These are phyloP conservation scores for Logfia minima DNA, from an alignment of 129 eudicot genomes.

Conservation along the genomic window DNA sequence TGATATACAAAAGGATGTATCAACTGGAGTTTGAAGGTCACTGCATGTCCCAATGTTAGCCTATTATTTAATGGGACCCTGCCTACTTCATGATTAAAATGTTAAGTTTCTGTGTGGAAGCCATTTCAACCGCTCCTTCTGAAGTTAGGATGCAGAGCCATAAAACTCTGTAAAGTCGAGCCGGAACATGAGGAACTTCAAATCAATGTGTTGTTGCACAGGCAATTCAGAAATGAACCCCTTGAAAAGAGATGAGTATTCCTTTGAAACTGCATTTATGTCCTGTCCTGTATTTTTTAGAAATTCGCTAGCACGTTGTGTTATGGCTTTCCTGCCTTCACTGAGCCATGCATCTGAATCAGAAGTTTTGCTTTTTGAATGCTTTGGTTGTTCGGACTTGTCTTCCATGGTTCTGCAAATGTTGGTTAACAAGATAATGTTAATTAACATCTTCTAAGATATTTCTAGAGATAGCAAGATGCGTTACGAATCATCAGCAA, in stretches of 20 bases:
- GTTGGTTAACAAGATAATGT: constrained; percentile 13
- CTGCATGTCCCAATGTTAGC: constrained; percentile 17
- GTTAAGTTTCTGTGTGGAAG: constrained; percentile 25
- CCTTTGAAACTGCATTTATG: constrained; percentile 64
- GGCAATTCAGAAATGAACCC: constrained; percentile 92
- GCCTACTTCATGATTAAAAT: constrained; percentile 23
- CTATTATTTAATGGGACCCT: constrained; percentile 7
- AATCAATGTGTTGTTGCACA: constrained; percentile 78
- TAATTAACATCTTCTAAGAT: constrained; percentile 1
- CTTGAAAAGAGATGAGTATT: constrained; percentile 72
- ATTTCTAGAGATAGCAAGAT: background rate
- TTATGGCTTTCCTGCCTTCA: constrained; percentile 87
- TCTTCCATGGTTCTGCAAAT: constrained; percentile 62
- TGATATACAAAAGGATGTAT: constrained; percentile 27
- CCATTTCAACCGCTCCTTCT: constrained; percentile 31
- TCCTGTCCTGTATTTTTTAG: constrained; percentile 73
- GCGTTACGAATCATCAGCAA: background rate
- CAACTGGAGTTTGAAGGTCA: constrained; percentile 24
- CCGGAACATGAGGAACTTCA: constrained; percentile 90
- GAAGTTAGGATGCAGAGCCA: constrained; percentile 49
- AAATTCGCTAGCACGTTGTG: constrained; percentile 81
- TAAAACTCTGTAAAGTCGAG: constrained; percentile 93
- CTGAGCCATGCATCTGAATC: constrained; percentile 77
- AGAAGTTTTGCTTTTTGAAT: constrained; percentile 49
- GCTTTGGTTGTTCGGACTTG: constrained; percentile 36